These are phyloP conservation scores for Hericium coralloides DNA, from an alignment of 768 basidiomycete species.

Conservation along the genomic window DNA sequence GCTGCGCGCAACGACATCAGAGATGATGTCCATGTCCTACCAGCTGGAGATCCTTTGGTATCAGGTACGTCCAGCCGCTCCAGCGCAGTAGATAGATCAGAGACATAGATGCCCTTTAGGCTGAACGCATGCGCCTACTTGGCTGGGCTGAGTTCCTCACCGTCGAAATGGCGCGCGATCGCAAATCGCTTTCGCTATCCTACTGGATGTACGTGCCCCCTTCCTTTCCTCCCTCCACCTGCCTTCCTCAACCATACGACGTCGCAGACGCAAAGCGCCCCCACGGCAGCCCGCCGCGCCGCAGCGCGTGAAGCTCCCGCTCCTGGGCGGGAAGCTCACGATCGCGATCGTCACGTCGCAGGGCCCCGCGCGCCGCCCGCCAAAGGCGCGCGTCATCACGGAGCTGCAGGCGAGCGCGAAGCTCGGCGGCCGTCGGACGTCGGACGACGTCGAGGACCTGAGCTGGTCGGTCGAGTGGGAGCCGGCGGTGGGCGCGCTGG, in stretches of 20 bases:
- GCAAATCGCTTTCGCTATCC: constrained; percentile 60
- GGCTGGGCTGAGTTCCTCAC: constrained; percentile 79
- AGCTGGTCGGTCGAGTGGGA: constrained; percentile 73
- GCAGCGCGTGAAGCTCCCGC: constrained; percentile 43
- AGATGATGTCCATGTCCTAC: constrained; percentile 88
- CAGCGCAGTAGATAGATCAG: background rate
- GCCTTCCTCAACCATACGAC: too few species aligned
- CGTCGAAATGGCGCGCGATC: constrained; percentile 59
- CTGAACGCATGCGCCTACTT: constrained; percentile 63
- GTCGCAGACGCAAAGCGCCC: constrained; percentile 32
- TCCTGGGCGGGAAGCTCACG: constrained; percentile 62
- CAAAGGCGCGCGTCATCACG: constrained; percentile 45
- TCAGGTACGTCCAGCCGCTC: constrained; percentile 33
- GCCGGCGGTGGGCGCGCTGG: too few species aligned
- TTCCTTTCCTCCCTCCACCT: background rate
- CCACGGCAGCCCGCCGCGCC: constrained; percentile 21
- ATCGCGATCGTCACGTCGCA: constrained; percentile 69
- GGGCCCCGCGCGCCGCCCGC: constrained; percentile 43
- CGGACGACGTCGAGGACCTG: constrained; percentile 68
- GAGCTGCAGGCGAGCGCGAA: constrained; percentile 59
- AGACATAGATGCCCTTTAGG: constrained; percentile 28
- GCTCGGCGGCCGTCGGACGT: constrained; percentile 40
- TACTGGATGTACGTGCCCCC: constrained; percentile 71
- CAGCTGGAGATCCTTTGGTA: constrained; percentile 86
- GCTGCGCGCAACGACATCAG: constrained; percentile 28